Conservation (phyloP, 2,329 filamentous ascomycete species). For the Xylaria sp. region DNA sequence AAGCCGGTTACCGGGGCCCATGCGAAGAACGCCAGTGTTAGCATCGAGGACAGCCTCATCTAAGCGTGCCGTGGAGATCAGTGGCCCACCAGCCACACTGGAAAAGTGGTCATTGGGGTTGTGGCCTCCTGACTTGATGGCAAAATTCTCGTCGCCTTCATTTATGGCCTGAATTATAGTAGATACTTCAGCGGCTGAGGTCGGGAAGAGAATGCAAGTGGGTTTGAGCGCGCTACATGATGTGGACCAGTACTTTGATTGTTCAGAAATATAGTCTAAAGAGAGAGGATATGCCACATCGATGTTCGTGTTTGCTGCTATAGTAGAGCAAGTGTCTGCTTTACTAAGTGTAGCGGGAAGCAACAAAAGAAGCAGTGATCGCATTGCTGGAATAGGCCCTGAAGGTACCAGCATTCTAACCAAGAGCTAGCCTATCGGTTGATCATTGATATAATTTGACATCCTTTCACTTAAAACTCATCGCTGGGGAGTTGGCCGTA, state of each 20-base stretch:
- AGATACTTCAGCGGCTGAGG: conserved; percentile 63
- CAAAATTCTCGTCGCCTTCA: conserved; percentile 60
- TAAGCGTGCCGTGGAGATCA: conserved; percentile 61
- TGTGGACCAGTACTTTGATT: conserved; percentile 60
- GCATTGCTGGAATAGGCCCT: conserved; percentile 16
- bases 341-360: conserved; percentile 37
- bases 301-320: conserved; percentile 51
- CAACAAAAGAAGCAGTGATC: conserved; percentile 35
- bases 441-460: neutral
- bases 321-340: conserved; percentile 54
- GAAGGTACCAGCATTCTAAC: conserved; percentile 39
- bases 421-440: neutral
- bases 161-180: conserved; percentile 62
- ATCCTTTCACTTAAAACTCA: neutral
- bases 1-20: conserved; percentile 60
- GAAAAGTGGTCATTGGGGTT: conserved; percentile 65
- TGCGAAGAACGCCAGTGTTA: conserved; percentile 53
- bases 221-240: conserved; percentile 57
- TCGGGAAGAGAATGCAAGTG: conserved; percentile 60
- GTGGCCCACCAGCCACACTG: conserved; percentile 60
- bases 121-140: conserved; percentile 68
- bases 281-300: conserved; percentile 51
- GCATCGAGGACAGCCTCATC: conserved; percentile 55
- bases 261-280: conserved; percentile 53
- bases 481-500: neutral